A percentile compares a stretch with the other conserved stretches of the same genome.
These are phyloP conservation scores for Apiotrichum sp. DNA, from an alignment of 1,284 basidiomycete genomes.

Conservation along the genomic window DNA sequence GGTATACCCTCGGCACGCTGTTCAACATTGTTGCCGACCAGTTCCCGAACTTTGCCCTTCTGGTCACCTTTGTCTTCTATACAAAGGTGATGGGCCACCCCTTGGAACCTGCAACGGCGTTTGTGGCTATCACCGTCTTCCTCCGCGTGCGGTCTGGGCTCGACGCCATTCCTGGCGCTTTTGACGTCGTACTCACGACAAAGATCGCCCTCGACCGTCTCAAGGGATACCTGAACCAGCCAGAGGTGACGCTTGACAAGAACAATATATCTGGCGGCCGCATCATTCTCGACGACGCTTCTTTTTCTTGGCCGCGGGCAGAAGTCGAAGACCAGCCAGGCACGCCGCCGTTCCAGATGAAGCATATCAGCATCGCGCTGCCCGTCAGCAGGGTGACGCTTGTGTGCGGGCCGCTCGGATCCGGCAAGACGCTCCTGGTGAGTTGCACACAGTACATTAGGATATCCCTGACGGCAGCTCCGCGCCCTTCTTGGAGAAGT, in stretches of 20 bases:
- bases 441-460: conserved; percentile 6
- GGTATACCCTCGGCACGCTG: conserved; percentile 43
- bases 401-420: conserved; percentile 43
- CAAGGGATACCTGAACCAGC: conserved; percentile 30
- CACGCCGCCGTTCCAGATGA: conserved; percentile 22
- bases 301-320: conserved; percentile 34
- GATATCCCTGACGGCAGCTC: conserved; percentile 22
- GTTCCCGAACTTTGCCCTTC: conserved; percentile 31
- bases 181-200: conserved; percentile 30
- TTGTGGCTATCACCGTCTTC: conserved; percentile 39
- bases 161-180: conserved; percentile 24
- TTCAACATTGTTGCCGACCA: conserved; percentile 45
- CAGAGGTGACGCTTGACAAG: conserved; percentile 30
- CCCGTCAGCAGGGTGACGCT: conserved; percentile 36
- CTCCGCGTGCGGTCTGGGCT: conserved; percentile 32
- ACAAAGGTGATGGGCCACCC: conserved; percentile 34
- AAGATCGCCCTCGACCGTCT: conserved; percentile 40
- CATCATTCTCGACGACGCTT: conserved; percentile 27
- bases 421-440: conserved; percentile 44
- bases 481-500: conserved; percentile 43
- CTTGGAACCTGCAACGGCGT: conserved; percentile 41
- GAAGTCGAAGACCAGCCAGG: not conserved
- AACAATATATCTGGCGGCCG: conserved; percentile 10
- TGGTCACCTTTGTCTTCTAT: conserved; percentile 40
- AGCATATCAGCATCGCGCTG: conserved; percentile 26